A percentile compares a stretch with the other conserved stretches of the same genome.
Conservation (phyloP, 2,329 filamentous ascomycete species). For the Aspergillus sp. region DNA sequence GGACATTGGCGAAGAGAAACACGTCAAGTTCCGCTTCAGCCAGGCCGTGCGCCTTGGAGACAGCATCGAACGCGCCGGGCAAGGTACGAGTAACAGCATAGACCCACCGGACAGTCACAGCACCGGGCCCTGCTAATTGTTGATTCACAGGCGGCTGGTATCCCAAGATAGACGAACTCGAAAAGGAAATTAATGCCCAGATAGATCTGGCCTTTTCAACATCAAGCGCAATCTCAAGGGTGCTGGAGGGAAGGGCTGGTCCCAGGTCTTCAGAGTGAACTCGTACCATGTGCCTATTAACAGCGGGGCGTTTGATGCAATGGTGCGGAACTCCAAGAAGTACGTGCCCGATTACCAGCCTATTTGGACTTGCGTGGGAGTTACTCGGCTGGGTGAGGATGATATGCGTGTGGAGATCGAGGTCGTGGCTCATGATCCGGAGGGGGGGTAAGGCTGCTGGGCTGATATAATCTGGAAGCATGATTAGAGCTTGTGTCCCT, state of each 20-base stretch:
- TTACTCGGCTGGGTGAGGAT: slow-evolving; percentile 51
- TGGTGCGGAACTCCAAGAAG: slow-evolving; percentile 54
- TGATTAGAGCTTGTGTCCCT: too few relatives aligned
- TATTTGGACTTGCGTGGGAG: slow-evolving; percentile 60
- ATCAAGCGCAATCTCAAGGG: slow-evolving; percentile 57
- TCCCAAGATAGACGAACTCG: slow-evolving; percentile 27
- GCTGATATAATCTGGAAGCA: too few relatives aligned
- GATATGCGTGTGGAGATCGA: slow-evolving; percentile 66
- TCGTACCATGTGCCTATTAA: slow-evolving; percentile 53
- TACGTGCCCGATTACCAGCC: slow-evolving; percentile 60
- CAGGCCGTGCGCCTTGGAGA: slow-evolving; percentile 57
- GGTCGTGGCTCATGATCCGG: slow-evolving; percentile 52
- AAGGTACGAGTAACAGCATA: slow-evolving; percentile 20
- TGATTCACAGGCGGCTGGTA: slow-evolving; percentile 41
- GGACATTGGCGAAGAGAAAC: slow-evolving; percentile 43
- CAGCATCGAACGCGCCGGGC: slow-evolving; percentile 47
- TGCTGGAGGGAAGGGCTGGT: slow-evolving; percentile 57
- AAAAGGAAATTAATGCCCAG: slow-evolving; percentile 48
- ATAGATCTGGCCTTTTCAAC: slow-evolving; percentile 62
- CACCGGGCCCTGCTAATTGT: background rate
- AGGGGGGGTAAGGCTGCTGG: background rate
- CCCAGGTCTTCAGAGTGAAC: slow-evolving; percentile 56
- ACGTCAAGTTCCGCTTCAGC: slow-evolving; percentile 45
- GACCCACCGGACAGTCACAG: too few relatives aligned
- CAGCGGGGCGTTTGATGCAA: slow-evolving; percentile 43